These are phyloP conservation scores for Backusella luteola DNA, from an alignment of 192 early-diverging fungal genomes.

Conservation along the genomic window DNA sequence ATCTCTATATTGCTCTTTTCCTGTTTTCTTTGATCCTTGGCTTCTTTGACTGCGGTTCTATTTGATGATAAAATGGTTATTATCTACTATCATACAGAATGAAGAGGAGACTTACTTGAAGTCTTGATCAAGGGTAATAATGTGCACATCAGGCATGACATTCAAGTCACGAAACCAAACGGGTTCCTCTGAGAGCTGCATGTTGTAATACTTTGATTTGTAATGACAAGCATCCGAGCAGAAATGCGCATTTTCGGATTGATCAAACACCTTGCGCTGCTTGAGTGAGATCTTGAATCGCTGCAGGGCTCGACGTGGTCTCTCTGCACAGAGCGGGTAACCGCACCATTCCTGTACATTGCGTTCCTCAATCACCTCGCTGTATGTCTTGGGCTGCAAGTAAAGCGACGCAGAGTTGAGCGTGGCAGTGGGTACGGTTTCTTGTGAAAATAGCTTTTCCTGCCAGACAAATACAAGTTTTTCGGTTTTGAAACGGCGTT, in stretches of 20 bases:
- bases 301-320: conserved; percentile 40
- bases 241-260: conserved; percentile 60
- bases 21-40: conserved; percentile 8
- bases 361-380: conserved; percentile 74
- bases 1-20: neutral
- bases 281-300: conserved; percentile 66
- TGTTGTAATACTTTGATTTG: conserved; percentile 63
- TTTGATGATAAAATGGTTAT: neutral
- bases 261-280: conserved; percentile 78
- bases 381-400: conserved; percentile 64
- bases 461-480: conserved; percentile 35
- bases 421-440: neutral
- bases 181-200: conserved; percentile 76
- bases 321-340: conserved; percentile 74
- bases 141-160: conserved; percentile 1
- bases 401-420: conserved; percentile 52
- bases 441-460: conserved; percentile 27
- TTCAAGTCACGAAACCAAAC: conserved; percentile 59
- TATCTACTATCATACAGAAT: too few relatives aligned
- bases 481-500: conserved; percentile 26
- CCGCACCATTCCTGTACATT: conserved; percentile 69
- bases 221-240: conserved; percentile 74
- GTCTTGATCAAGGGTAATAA: conserved; percentile 27
- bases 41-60: conserved; percentile 15
- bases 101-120: conserved; percentile 26